phyloP scores from a whole-genome alignment of 202 grass and related monocot species.

The Musa balbisiana region DNA sequence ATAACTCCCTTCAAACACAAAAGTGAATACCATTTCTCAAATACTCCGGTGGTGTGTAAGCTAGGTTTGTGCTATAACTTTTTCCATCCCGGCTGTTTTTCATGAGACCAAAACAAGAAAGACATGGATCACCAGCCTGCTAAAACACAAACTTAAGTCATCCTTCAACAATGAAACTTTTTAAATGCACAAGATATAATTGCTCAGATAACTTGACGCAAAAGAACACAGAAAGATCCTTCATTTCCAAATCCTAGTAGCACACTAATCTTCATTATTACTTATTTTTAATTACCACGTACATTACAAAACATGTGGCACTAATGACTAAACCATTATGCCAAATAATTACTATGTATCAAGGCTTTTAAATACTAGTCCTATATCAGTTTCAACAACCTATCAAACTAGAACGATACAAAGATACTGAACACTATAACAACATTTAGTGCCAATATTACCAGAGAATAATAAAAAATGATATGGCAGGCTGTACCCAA shows the following conservation, averaged over 20 bases:
- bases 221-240: background rate
- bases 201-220: background rate
- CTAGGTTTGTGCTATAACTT: conserved; percentile 97
- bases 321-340: conserved; percentile 7
- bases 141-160: conserved; percentile 5
- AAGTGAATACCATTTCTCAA: conserved; percentile 72
- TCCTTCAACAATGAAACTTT: background rate
- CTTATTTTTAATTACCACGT: background rate
- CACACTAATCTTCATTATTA: background rate
- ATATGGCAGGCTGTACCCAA: no score
- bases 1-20: no score
- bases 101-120: conserved; percentile 94
- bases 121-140: conserved; percentile 76
- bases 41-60: conserved; percentile 94
- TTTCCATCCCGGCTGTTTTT: conserved; percentile 97
- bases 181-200: background rate
- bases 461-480: no score
- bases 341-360: background rate
- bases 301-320: background rate
- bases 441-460: no score
- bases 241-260: background rate
- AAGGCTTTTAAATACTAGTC: no score
- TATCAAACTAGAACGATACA: no score
- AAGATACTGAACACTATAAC: no score
- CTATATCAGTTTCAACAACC: no score